Evolutionary conservation across 2,329 filamentous ascomycete species (phyloP), one percentile per base, ranked within the genome.

Genomic region (Biscogniauxia sp.): DNA sequence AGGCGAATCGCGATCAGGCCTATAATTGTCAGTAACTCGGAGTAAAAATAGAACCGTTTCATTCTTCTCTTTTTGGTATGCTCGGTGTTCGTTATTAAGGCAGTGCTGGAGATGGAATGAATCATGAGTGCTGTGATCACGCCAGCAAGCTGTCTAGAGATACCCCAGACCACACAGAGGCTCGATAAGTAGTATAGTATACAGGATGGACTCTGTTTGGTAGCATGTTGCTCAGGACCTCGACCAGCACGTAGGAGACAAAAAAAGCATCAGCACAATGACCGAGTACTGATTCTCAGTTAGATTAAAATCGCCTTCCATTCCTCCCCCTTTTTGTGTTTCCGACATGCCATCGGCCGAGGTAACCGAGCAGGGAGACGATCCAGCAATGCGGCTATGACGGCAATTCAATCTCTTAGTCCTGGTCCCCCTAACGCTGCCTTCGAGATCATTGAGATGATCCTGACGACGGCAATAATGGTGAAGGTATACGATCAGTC

Each of bases 251-350:
- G 53, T 73, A 73, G 9, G 65, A 69, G 23, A 72, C 59, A 57
- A 70, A 69, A 62, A 71, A 72, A n/a, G n/a, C 51, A 68, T 54
- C 20, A 69, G 58, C 4, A 71, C 68, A n/a, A 71, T 69, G 61
- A 68, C 65, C 32, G 69, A 68, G 61, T 72, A 73, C 50, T 69
- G 66, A 7, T 50, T 56, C 1, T 65, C 68, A 15, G 62, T 65
- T 19, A 69, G 51, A 19, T 50, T 41, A 32, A 69, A 68, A 52
- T 69, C 67, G 3, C 55, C 45, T 20, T 66, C 62, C n/a, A 70
- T 56, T 17, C 68, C 68, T n/a, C 4, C 64, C 68, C 1, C 64
- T 67, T 54, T 70, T 69, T 1, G 68, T 66, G 51, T 69, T 69
- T 17, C 66, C 37, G 62, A 26, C 41, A 55, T 20, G 17, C 41